These are phyloP conservation scores for Aspergillus texensis DNA, from an alignment of 2,329 filamentous ascomycete species.

Conservation along the genomic window DNA sequence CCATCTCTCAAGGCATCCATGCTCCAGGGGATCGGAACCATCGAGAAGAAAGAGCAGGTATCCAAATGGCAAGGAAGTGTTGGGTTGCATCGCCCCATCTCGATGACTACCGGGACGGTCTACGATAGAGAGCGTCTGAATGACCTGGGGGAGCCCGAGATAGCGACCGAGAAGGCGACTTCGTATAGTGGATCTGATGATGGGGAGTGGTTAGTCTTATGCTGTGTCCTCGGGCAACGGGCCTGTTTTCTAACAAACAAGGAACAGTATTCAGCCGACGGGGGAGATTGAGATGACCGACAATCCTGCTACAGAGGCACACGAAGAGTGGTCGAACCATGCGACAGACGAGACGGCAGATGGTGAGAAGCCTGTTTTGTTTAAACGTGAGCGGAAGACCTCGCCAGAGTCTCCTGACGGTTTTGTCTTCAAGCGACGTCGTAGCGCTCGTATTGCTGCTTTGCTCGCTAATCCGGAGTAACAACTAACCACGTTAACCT, in stretches of 20 bases:
- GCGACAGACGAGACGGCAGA: not conserved
- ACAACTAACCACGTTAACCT: not conserved
- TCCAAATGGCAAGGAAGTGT: not conserved
- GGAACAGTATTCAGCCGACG: not conserved
- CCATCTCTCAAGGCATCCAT: not conserved
- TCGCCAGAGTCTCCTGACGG: not conserved
- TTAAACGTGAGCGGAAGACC: constrained; percentile 1
- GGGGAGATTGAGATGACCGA: not conserved
- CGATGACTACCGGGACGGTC: not conserved
- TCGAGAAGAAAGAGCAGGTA: not conserved
- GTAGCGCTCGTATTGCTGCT: constrained; percentile 10
- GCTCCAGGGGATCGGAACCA: not conserved
- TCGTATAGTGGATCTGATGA: not conserved
- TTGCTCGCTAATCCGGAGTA: not conserved
- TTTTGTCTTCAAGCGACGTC: constrained; percentile 5
- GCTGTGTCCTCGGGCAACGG: not conserved
- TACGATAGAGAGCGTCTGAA: no score
- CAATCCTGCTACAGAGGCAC: not conserved
- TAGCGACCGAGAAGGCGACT: constrained; percentile 1
- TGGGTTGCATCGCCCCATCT: not conserved
- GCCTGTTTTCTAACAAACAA: not conserved
- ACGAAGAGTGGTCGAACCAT: not conserved
- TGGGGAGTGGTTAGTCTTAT: constrained; percentile 1
- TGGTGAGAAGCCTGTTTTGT: not conserved
- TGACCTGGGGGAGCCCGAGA: not conserved